Percentiles rank a stretch among this genome's conserved stretches.
Evolutionary conservation across 192 early-diverging fungal genomes (phyloP).

Genomic region (Coemansia aciculifera): DNA sequence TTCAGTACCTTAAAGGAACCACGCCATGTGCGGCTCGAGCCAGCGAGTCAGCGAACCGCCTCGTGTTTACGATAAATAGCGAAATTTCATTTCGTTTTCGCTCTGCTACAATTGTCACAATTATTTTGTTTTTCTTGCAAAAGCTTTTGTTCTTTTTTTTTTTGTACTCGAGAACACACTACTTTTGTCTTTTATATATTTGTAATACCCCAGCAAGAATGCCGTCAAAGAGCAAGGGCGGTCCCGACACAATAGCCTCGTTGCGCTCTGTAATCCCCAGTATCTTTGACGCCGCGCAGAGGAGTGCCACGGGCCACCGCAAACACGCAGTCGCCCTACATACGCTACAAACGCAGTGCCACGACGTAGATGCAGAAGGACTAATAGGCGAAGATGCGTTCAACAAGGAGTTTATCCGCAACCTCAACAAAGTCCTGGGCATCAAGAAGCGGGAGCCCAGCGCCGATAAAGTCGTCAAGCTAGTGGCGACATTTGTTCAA

Average conservation of each 20-base stretch:
- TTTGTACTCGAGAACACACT: not conserved
- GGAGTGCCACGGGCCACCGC: conserved; percentile 64
- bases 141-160: not conserved
- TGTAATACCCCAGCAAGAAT: conserved; percentile 4
- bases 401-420: conserved; percentile 74
- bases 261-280: conserved; percentile 58
- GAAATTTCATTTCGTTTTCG: not conserved
- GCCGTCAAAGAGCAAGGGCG: conserved; percentile 28
- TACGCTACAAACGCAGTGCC: conserved; percentile 69
- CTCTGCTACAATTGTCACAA: not conserved
- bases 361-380: conserved; percentile 32
- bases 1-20: not conserved
- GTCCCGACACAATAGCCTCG: conserved; percentile 49
- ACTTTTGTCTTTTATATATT: not conserved
- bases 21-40: conserved; percentile 5
- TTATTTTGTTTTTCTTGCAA: not conserved
- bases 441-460: conserved; percentile 71
- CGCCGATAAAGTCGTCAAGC: conserved; percentile 71
- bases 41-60: not conserved
- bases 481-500: conserved; percentile 74
- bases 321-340: conserved; percentile 72
- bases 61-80: not conserved
- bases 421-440: conserved; percentile 74
- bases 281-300: conserved; percentile 78
- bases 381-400: conserved; percentile 66